phyloP scores from a whole-genome alignment of 2,329 filamentous ascomycete species.

The Botrytis cinerea region DNA sequence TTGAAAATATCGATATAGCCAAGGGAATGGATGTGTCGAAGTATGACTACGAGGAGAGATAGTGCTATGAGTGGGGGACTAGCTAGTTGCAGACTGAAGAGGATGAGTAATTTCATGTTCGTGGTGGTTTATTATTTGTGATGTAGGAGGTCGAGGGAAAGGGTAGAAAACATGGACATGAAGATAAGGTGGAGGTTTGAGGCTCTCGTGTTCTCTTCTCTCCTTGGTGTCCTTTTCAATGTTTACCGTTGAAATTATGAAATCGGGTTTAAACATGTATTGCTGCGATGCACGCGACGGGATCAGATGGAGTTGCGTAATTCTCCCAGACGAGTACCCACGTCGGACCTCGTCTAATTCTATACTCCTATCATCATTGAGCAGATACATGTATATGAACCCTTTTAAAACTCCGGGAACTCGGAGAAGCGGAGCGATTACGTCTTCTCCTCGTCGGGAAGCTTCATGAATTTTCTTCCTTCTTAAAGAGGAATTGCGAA shows the following conservation, averaged over 20 bases:
- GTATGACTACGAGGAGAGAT: background rate
- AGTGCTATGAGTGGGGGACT: background rate
- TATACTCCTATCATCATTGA: background rate
- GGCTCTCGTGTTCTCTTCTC: background rate
- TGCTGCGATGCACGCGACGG: background rate
- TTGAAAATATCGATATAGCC: background rate
- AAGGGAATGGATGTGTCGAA: background rate
- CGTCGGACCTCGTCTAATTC: background rate
- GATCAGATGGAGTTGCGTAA: background rate
- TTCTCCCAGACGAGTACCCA: background rate
- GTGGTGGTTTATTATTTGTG: background rate
- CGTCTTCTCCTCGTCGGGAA: background rate
- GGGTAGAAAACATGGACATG: background rate
- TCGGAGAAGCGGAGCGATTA: background rate
- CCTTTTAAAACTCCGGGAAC: background rate
- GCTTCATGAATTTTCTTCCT: background rate
- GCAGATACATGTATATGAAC: background rate
- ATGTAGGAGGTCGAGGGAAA: background rate
- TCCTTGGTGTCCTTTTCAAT: too few species aligned
- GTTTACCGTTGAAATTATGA: background rate
- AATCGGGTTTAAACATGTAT: too few species aligned
- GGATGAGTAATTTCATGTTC: background rate
- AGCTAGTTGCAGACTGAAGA: background rate
- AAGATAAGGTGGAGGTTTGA: background rate
- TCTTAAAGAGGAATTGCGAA: background rate